Conservation (phyloP, 75 land plant genomes). For the Selaginella tamariscina region DNA sequence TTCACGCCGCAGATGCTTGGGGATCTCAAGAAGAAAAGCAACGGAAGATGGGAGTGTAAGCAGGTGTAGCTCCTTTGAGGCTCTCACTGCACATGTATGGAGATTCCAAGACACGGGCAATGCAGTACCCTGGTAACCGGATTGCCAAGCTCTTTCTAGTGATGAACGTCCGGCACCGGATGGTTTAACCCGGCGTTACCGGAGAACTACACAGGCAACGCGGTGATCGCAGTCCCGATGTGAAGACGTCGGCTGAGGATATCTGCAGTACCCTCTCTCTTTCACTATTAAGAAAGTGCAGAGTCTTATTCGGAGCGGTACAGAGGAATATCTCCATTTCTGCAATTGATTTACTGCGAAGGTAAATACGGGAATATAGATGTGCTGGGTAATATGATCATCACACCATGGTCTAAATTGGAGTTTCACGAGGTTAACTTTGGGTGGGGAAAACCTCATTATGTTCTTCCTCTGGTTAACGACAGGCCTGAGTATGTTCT, state of each 20-base stretch:
- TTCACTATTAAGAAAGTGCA: background rate
- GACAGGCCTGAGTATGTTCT: slow-evolving; percentile 1
- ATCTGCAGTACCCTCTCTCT: background rate
- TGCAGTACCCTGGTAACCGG: background rate
- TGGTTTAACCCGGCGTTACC: background rate
- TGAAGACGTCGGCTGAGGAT: background rate
- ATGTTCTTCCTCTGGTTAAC: background rate
- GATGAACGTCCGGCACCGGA: slow-evolving; percentile 1
- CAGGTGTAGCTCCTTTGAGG: slow-evolving; percentile 2
- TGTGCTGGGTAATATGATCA: slow-evolving; percentile 2
- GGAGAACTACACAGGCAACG: background rate
- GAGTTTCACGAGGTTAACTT: slow-evolving; percentile 1
- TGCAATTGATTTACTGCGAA: background rate
- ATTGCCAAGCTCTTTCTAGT: slow-evolving; percentile 1
- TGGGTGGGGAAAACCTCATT: slow-evolving; percentile 7
- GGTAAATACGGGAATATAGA: background rate
- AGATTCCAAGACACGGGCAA: background rate
- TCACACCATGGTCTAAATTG: slow-evolving; percentile 4
- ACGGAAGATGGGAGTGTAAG: background rate
- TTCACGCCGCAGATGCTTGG: background rate
- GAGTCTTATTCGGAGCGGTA: background rate
- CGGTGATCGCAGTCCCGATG: background rate
- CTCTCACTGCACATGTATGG: background rate
- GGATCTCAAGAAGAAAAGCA: background rate
- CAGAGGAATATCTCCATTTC: slow-evolving; percentile 1